These are phyloP conservation scores for Apiospora koreana DNA, from an alignment of 2,329 filamentous ascomycete species.

Conservation along the genomic window DNA sequence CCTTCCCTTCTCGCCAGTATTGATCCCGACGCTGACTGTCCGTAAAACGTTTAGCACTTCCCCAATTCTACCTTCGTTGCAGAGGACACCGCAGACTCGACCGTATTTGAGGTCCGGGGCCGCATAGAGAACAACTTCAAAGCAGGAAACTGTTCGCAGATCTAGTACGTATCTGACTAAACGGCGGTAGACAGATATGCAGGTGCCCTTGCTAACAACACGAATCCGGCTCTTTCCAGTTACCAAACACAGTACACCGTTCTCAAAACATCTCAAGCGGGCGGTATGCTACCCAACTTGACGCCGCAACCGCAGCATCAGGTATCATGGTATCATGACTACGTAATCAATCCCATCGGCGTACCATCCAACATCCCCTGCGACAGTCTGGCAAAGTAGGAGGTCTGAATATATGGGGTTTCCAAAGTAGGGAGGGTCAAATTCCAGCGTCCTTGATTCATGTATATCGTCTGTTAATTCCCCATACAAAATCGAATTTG, in stretches of 20 bases:
- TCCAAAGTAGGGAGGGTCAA: too few relatives aligned
- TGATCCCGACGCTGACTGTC: neutral
- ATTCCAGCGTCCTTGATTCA: too few relatives aligned
- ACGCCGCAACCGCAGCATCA: conserved; percentile 14
- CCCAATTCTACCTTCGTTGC: conserved; percentile 18
- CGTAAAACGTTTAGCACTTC: conserved; percentile 13
- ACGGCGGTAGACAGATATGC: neutral
- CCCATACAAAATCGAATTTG: too few relatives aligned
- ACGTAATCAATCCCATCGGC: conserved; percentile 9
- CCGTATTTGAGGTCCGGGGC: conserved; percentile 16
- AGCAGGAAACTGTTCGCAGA: conserved; percentile 17
- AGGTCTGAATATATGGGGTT: too few relatives aligned
- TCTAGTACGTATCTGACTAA: conserved; percentile 10
- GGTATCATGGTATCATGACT: conserved; percentile 18
- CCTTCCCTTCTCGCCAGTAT: neutral
- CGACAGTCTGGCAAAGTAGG: conserved; percentile 7
- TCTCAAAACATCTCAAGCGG: conserved; percentile 15
- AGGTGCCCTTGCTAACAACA: neutral
- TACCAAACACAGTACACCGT: conserved; percentile 19
- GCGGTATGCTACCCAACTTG: conserved; percentile 13
- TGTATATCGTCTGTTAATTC: too few relatives aligned
- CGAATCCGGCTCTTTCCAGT: neutral
- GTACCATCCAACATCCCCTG: conserved; percentile 15
- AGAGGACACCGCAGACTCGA: conserved; percentile 13
- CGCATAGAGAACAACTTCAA: conserved; percentile 17